These are phyloP conservation scores for Petunia secreta DNA, from an alignment of 257 asterid genomes.

Conservation along the genomic window DNA sequence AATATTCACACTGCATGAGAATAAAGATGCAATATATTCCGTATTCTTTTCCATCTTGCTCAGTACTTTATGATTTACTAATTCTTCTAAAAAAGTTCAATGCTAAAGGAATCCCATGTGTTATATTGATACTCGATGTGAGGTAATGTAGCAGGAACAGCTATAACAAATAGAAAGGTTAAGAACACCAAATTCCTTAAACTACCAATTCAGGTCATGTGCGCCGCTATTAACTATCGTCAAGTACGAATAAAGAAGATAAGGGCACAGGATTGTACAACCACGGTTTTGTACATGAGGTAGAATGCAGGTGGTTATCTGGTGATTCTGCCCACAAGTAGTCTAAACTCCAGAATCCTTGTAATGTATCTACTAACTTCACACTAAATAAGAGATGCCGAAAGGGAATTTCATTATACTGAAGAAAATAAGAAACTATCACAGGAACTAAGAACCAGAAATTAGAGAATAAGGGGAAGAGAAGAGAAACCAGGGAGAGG, in stretches of 20 bases:
- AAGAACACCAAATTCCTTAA: background rate
- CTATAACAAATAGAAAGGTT: conserved; percentile 9
- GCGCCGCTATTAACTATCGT: background rate
- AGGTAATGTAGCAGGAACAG: background rate
- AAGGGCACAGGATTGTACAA: conserved; percentile 7
- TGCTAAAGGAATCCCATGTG: background rate
- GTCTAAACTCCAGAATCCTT: background rate
- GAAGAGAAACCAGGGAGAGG: too few species aligned
- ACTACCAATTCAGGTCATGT: conserved; percentile 15
- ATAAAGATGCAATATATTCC: conserved; percentile 1
- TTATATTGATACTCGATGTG: background rate
- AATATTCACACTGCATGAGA: conserved; percentile 37
- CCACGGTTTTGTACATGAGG: background rate
- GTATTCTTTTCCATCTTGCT: background rate
- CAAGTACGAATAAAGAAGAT: background rate
- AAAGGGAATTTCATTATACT: too few species aligned
- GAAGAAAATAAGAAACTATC: too few species aligned
- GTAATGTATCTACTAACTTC: too few species aligned
- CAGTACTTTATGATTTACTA: background rate
- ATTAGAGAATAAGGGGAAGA: too few species aligned
- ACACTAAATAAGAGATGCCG: too few species aligned
- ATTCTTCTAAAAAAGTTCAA: background rate
- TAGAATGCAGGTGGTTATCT: background rate
- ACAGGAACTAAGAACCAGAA: too few species aligned
- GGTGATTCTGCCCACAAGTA: background rate